Evolutionary conservation across 768 basidiomycete genomes (phyloP).

Genomic region (Tulasnella sp.): DNA sequence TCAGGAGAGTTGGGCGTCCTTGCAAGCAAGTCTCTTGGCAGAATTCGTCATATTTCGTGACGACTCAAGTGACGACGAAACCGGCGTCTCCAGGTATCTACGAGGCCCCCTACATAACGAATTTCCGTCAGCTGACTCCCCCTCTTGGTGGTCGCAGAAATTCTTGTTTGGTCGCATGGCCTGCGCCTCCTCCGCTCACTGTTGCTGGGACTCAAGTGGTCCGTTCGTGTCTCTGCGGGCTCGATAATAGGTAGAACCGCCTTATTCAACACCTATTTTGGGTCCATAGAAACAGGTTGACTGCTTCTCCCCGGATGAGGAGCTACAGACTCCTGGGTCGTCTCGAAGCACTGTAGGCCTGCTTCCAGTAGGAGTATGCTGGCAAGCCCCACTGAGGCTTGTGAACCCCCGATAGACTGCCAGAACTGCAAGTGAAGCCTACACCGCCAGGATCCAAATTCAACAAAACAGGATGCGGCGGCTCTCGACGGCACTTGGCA

Average conservation of each 20-base stretch:
- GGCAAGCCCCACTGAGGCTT: background rate
- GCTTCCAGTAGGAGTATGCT: background rate
- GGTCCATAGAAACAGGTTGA: background rate
- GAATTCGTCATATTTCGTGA: background rate
- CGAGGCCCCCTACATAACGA: background rate
- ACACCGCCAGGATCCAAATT: background rate
- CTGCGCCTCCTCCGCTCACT: background rate
- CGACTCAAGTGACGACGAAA: background rate
- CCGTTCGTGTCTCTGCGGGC: background rate
- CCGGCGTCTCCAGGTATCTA: background rate
- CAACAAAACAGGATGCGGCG: background rate
- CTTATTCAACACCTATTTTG: background rate
- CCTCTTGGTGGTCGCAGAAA: background rate
- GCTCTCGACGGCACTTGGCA: background rate
- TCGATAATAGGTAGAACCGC: background rate
- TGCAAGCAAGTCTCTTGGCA: background rate
- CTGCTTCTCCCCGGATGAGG: background rate
- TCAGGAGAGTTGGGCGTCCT: background rate
- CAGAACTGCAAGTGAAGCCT: background rate
- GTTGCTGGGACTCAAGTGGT: background rate
- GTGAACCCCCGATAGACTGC: background rate
- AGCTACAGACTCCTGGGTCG: background rate
- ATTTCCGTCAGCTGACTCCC: background rate
- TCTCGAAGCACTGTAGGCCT: background rate
- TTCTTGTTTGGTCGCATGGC: background rate